These are phyloP conservation scores for Imleria badia DNA, from an alignment of 768 basidiomycete genomes.

Conservation along the genomic window DNA sequence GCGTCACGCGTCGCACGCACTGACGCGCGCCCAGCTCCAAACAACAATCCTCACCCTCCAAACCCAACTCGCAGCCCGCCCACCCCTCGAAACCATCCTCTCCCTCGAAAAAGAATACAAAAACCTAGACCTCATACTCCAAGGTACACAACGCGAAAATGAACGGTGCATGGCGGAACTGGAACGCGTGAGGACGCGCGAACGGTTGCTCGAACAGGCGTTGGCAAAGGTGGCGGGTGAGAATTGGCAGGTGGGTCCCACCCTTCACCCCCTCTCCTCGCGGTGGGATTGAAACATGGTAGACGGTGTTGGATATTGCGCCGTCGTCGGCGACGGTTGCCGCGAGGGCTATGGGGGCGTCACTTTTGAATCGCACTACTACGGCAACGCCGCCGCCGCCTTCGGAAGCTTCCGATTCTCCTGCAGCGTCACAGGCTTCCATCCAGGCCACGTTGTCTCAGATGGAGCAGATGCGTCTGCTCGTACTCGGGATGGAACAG, in stretches of 20 bases:
- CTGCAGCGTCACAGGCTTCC: conserved; percentile 23
- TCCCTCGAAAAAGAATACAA: conserved; percentile 69
- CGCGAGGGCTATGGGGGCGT: conserved; percentile 28
- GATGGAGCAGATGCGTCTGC: conserved; percentile 64
- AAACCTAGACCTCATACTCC: conserved; percentile 70
- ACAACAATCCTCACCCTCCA: conserved; percentile 63
- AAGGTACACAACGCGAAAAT: conserved; percentile 84
- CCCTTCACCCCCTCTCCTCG: too few relatives aligned
- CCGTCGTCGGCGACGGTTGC: conserved; percentile 32
- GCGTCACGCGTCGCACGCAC: too few relatives aligned
- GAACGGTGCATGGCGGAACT: conserved; percentile 81
- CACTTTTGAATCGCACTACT: conserved; percentile 24
- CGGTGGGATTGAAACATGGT: background rate
- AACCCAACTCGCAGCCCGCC: conserved; percentile 62
- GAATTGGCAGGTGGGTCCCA: conserved; percentile 77
- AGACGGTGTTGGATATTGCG: conserved; percentile 38
- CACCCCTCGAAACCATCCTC: conserved; percentile 65
- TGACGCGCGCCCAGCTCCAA: conserved; percentile 45
- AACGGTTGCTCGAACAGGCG: conserved; percentile 75
- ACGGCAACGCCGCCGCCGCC: conserved; percentile 17
- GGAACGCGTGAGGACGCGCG: conserved; percentile 67
- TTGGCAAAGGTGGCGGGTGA: conserved; percentile 69
- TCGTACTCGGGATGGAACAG: conserved; percentile 77
- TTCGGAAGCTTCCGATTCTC: conserved; percentile 14
- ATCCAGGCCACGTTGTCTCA: conserved; percentile 51